Evolutionary conservation across 2,329 filamentous ascomycete genomes (phyloP), one percentile per base, ranked within the genome.

Genomic region (Fusarium dimerum): DNA sequence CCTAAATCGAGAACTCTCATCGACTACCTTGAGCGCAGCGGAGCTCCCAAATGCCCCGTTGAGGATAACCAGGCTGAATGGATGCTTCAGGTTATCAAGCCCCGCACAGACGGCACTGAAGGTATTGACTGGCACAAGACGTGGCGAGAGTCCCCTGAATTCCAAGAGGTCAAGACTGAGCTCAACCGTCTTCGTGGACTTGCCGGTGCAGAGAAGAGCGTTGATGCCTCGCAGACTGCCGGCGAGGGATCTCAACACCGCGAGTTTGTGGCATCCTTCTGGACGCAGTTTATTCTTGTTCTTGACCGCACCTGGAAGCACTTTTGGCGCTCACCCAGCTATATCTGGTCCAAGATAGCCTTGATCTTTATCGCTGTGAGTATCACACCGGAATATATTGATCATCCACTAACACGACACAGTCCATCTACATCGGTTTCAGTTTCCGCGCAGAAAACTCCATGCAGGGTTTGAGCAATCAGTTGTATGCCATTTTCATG

Each of bases 271-370:
- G 88, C 90, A 4, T 83, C 88, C 0, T 90, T 95, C 67, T 65
- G 60, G 30, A 65, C 76, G 11, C 92, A 96, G 71, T 75, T 93
- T 26, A 73, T 71, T 43, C 78, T 86, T 63, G 89, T 90, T 48
- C 80, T 83, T 11, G 68, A 80, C 54, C 89, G 92, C 64, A 88
- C 93, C 34, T 94, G 94, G 76, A 82, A 92, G 68, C 91, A 96
- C 71, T 95, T 93, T 80, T 96, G 92, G 91, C 88, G 92, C 51
- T 92, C 87, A 0, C 92, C 92, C 0, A 82, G 85, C 2, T 96
- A 96, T 76, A 92, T 96, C 69, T 95, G 93, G 76, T 87, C 89
- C 66, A 96, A 96, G 77, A 68, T 79, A 0, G 74, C 78, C 1
- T 84, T 95, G n/a, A 90, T 85, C 66, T 73, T 82, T 26, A 71